Percentiles rank a stretch among this genome's conserved stretches.
These are phyloP conservation scores for Durio zibethinus DNA, from an alignment of 345 rosid species.

Conservation along the genomic window DNA sequence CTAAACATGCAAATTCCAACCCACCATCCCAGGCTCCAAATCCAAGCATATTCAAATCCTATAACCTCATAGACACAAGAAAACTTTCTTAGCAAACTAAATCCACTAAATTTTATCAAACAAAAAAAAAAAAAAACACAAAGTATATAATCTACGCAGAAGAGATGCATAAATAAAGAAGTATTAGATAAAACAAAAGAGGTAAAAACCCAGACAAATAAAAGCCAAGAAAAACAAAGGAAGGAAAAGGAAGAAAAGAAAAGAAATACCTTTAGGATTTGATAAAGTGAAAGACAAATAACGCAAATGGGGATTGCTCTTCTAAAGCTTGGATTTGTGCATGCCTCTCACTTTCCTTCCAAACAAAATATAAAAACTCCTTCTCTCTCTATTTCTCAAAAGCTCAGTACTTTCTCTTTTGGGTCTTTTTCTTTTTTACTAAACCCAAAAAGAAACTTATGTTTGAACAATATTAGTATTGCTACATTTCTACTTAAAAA, in stretches of 20 bases:
- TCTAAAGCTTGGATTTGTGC: slow-evolving; percentile 25
- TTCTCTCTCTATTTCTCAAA: neutral
- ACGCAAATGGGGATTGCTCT: slow-evolving; percentile 15
- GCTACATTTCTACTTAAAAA: neutral
- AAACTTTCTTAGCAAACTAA: neutral
- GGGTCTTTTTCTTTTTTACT: neutral
- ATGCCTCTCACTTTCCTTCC: neutral
- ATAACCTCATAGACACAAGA: slow-evolving; percentile 4
- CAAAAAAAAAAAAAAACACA: slow-evolving; percentile 5
- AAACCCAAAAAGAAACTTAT: neutral
- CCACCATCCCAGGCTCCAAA: slow-evolving; percentile 17
- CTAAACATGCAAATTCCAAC: slow-evolving; percentile 8
- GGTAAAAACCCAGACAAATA: neutral
- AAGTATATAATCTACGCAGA: neutral
- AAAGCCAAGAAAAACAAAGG: slow-evolving; percentile 1
- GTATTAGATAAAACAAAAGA: neutral
- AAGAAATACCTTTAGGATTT: slow-evolving; percentile 19
- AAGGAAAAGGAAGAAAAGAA: neutral
- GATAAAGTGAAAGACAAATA: slow-evolving; percentile 12
- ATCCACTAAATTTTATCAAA: neutral
- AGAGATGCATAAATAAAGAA: neutral
- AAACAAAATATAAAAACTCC: neutral
- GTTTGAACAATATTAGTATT: neutral
- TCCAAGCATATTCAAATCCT: neutral
- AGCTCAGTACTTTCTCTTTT: neutral